phyloP scores from a whole-genome alignment of 257 asterid species.

The Lantana camara region DNA sequence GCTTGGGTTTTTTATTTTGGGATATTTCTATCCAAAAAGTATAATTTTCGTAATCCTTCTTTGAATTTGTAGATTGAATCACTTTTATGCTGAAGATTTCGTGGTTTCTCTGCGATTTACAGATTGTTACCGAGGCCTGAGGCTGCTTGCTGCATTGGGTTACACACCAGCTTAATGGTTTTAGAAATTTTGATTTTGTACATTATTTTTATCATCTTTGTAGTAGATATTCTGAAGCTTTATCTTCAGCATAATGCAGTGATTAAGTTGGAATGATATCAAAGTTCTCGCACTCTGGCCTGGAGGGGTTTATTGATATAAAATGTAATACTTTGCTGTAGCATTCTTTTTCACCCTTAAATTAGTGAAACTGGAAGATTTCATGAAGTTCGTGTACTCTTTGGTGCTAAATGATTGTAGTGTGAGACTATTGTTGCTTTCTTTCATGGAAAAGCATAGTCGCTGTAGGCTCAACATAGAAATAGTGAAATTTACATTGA shows the following conservation, averaged over 20 bases:
- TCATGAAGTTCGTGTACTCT: constrained; percentile 11
- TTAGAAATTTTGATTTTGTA: not conserved
- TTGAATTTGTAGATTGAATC: too few relatives aligned
- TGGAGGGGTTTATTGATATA: not conserved
- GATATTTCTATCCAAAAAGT: too few relatives aligned
- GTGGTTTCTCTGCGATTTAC: too few relatives aligned
- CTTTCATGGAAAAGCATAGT: not conserved
- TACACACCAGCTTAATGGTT: not conserved
- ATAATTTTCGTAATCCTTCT: too few relatives aligned
- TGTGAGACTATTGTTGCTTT: constrained; percentile 7
- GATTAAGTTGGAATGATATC: constrained; percentile 3
- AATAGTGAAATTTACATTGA: not conserved
- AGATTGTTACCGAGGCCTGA: too few relatives aligned
- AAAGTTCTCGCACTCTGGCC: not conserved
- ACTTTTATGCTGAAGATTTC: too few relatives aligned
- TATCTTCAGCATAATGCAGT: constrained; percentile 8
- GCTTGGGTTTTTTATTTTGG: too few relatives aligned
- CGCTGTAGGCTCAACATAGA: not conserved
- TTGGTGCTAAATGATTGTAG: constrained; percentile 11
- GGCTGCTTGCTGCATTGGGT: too few relatives aligned
- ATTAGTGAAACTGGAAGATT: constrained; percentile 5
- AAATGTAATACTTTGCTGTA: not conserved
- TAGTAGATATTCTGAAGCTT: constrained; percentile 5
- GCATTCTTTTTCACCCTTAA: constrained; percentile 15
- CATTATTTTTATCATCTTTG: constrained; percentile 8